These are phyloP conservation scores for Oryza australiensis DNA, from an alignment of 176 grass and related monocot genomes.

Conservation along the genomic window DNA sequence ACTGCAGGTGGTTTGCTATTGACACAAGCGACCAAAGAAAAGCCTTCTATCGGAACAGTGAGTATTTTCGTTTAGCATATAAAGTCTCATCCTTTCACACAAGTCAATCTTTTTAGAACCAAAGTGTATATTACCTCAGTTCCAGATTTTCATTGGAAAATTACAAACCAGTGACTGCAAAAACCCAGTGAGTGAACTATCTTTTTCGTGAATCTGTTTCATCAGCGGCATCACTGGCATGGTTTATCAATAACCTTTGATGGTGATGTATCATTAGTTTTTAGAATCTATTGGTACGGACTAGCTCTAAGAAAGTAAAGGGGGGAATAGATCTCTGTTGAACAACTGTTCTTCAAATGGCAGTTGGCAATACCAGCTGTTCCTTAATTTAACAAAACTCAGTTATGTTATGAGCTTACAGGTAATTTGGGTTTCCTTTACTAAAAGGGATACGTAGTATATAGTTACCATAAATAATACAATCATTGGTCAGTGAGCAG, in stretches of 20 bases:
- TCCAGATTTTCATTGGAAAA: not conserved
- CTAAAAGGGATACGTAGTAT: not conserved
- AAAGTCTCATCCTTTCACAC: not conserved
- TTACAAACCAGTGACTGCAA: not conserved
- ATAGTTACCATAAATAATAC: not conserved
- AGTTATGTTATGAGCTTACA: not conserved
- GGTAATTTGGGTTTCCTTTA: not conserved
- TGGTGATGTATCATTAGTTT: not conserved
- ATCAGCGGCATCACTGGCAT: not conserved
- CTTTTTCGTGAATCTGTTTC: not conserved
- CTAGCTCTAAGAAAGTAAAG: not conserved
- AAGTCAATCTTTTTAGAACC: not conserved
- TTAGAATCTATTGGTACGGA: not conserved
- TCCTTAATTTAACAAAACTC: not conserved
- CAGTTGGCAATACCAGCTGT: not conserved
- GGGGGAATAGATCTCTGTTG: not conserved
- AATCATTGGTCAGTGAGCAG: not conserved
- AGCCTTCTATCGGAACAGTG: slow-evolving; percentile 66
- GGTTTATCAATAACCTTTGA: not conserved
- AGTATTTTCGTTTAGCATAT: slow-evolving; percentile 31
- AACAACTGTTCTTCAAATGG: not conserved
- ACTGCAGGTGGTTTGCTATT: slow-evolving; percentile 65
- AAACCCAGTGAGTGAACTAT: not conserved
- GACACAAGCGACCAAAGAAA: slow-evolving; percentile 57
- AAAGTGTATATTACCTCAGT: not conserved